Evolutionary conservation across 306 rosid species (phyloP), one percentile per base, ranked within the genome.

Genomic region (Trifolium repens): DNA sequence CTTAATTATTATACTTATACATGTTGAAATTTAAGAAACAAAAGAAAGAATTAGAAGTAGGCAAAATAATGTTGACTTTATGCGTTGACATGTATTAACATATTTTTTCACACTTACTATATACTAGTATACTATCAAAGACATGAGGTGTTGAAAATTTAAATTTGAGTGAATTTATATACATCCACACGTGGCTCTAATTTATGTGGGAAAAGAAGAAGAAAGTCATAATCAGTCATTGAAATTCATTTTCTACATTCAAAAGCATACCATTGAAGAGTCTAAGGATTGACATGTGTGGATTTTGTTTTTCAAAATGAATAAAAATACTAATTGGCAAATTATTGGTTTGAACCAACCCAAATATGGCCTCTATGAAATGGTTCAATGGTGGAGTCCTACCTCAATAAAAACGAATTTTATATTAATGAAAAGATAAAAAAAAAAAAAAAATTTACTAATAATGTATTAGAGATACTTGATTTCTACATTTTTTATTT

Each of bases 201-300:
- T 65, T 57, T 68, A 2, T 61, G 46, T 44, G 64, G 58, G 47
- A 58, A 67, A 61, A 68, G 46, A 35, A 60, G 57, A 52, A 60
- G 58, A 69, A 77, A n/a, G 17, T 78, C 47, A 66, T 57, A 67
- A 43, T 42, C 37, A 27, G 72, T 65, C 76, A 24, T 49, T 77
- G 75, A 57, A 76, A 76, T 37, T 15, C 40, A 61, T 15, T 78
- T 37, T 61, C 63, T 12, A 2, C 5, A 26, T 61, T 77, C 40
- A 49, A 50, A n/a, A 4, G 30, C 30, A 30, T 7, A 30, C 8
- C 34, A 64, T 67, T 2, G 16, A 68, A 60, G 77, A 27, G 40
- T 26, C 65, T 78, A 57, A 63, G 57, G 64, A 46, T 34, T 72
- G 16, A 65, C 17, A 14, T 50, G 71, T 66, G 17, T 65, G 52